A percentile compares a stretch with the other conserved stretches of the same genome.
These are phyloP conservation scores for Arabidopsis suecica DNA, from an alignment of 345 rosid species.

Conservation along the genomic window DNA sequence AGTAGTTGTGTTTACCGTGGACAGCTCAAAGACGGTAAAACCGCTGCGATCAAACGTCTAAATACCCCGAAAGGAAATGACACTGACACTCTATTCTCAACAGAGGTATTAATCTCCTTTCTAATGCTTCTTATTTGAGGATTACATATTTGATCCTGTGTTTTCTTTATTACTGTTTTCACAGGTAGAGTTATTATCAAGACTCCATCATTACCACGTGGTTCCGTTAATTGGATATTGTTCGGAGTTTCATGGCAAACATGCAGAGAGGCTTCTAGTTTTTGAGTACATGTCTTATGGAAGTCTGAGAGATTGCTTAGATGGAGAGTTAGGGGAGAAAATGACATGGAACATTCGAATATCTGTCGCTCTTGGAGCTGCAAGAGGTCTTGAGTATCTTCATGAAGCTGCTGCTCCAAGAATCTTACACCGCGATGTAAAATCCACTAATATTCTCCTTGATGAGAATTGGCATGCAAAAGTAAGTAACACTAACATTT, in stretches of 20 bases:
- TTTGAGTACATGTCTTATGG: conserved; percentile 87
- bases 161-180: conserved; percentile 13
- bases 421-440: conserved; percentile 96
- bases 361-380: conserved; percentile 91
- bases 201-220: conserved; percentile 93
- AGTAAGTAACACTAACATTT: conserved; percentile 53
- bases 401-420: conserved; percentile 99
- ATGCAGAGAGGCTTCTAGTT: conserved; percentile 80
- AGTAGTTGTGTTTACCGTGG: conserved; percentile 89
- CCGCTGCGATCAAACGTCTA: conserved; percentile 83
- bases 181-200: conserved; percentile 82
- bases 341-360: conserved; percentile 85
- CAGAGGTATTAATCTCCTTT: conserved; percentile 58
- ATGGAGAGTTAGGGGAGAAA: conserved; percentile 64
- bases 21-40: conserved; percentile 79
- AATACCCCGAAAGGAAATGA: conserved; percentile 69
- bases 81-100: conserved; percentile 63
- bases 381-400: conserved; percentile 96
- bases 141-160: neutral
- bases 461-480: conserved; percentile 88
- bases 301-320: conserved; percentile 83
- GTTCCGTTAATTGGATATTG: conserved; percentile 95
- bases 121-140: conserved; percentile 10
- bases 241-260: conserved; percentile 77
- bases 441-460: conserved; percentile 91